A percentile compares a stretch with the other conserved stretches of the same genome.
Evolutionary conservation across 176 grass and related monocot species (phyloP).

Genomic region (Thalia dealbata): DNA sequence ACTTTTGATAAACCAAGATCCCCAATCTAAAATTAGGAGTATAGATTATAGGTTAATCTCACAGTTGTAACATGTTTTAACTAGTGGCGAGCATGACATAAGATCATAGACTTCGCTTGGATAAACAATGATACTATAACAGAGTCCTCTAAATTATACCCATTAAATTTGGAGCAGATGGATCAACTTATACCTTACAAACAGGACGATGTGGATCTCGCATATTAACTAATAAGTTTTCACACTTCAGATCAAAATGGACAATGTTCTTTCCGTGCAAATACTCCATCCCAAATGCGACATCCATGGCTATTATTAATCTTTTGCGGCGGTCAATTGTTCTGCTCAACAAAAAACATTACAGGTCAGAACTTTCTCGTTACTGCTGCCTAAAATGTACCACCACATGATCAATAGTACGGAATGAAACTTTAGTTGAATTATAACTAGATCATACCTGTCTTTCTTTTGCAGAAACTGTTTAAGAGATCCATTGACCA

Average conservation of each 20-base stretch:
- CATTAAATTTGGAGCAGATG: background rate
- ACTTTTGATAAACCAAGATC: slow-evolving; percentile 28
- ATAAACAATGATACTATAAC: background rate
- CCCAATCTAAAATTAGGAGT: slow-evolving; percentile 9
- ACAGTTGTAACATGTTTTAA: background rate
- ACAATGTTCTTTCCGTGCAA: slow-evolving; percentile 24
- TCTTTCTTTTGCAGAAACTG: slow-evolving; percentile 22
- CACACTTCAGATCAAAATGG: slow-evolving; percentile 27
- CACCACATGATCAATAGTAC: background rate
- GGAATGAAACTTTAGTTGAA: background rate
- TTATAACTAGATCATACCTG: slow-evolving; percentile 9
- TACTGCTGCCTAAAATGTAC: background rate
- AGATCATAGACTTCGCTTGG: background rate
- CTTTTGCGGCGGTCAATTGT: slow-evolving; percentile 27
- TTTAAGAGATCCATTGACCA: slow-evolving; percentile 27
- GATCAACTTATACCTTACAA: slow-evolving; percentile 17
- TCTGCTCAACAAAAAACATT: slow-evolving; percentile 9
- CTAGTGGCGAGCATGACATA: background rate
- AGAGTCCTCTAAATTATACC: background rate
- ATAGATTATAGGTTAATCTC: background rate
- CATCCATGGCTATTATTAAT: slow-evolving; percentile 30
- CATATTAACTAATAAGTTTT: slow-evolving; percentile 27
- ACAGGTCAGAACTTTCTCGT: background rate
- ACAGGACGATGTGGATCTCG: slow-evolving; percentile 25
- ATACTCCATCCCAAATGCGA: slow-evolving; percentile 27